A percentile compares a stretch with the other conserved stretches of the same genome.
phyloP scores from a whole-genome alignment of 768 basidiomycete species.

The Pulveroboletus frians region DNA sequence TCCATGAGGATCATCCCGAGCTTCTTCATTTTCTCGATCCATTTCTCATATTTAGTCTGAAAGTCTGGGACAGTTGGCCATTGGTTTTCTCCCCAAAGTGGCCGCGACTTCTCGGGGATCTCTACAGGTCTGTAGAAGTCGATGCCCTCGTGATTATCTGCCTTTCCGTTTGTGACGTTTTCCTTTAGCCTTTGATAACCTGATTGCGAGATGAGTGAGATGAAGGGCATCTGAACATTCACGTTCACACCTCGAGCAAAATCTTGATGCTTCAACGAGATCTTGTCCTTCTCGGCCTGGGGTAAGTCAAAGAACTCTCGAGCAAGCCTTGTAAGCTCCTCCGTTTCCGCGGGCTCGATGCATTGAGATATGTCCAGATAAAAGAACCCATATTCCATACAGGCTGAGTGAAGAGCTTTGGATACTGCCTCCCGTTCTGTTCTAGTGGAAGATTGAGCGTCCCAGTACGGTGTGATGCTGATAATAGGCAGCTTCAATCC shows the following conservation, averaged over 20 bases:
- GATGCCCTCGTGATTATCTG: slow-evolving; percentile 80
- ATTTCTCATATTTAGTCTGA: slow-evolving; percentile 57
- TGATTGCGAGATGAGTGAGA: slow-evolving; percentile 24
- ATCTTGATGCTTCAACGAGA: slow-evolving; percentile 67
- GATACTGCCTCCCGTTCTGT: slow-evolving; percentile 41
- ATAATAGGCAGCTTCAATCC: slow-evolving; percentile 58
- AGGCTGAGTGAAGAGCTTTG: slow-evolving; percentile 64
- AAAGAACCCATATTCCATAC: slow-evolving; percentile 82
- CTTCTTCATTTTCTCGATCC: slow-evolving; percentile 82
- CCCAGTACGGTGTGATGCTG: slow-evolving; percentile 61
- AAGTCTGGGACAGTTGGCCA: slow-evolving; percentile 67
- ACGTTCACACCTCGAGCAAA: slow-evolving; percentile 60
- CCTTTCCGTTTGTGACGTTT: slow-evolving; percentile 81
- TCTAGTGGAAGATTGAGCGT: slow-evolving; percentile 26
- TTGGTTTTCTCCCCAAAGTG: slow-evolving; percentile 82
- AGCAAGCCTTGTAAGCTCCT: slow-evolving; percentile 60
- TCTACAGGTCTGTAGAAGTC: slow-evolving; percentile 77
- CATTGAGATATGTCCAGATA: slow-evolving; percentile 70
- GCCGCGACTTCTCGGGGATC: slow-evolving; percentile 61
- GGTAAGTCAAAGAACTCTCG: slow-evolving; percentile 69
- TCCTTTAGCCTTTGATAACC: slow-evolving; percentile 79
- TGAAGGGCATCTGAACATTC: not conserved
- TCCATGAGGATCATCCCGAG: slow-evolving; percentile 82
- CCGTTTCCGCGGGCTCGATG: slow-evolving; percentile 52
- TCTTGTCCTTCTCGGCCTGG: slow-evolving; percentile 71